These are phyloP conservation scores for Leucosporidium creatinivorum DNA, from an alignment of 768 basidiomycete genomes.

Conservation along the genomic window DNA sequence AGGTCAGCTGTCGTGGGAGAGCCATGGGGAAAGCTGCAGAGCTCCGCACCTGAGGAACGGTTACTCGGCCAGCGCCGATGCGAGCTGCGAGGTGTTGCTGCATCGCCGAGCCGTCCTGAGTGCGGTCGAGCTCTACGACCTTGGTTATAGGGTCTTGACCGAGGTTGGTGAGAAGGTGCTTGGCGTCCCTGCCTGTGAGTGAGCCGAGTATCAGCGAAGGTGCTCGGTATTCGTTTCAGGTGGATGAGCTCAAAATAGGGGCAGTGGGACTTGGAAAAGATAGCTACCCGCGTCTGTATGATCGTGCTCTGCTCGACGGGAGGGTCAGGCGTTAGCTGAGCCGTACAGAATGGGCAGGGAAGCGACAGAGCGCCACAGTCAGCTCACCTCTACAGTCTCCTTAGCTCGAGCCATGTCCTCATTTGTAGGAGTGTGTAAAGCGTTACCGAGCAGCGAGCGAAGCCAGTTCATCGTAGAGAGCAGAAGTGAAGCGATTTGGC, in stretches of 20 bases:
- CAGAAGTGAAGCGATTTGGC: not conserved
- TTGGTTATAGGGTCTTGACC: constrained; percentile 13
- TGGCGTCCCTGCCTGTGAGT: constrained; percentile 11
- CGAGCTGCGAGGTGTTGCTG: constrained; percentile 3
- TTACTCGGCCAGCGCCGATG: constrained; percentile 15
- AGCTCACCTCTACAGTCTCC: too few relatives aligned
- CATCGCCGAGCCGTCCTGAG: not conserved
- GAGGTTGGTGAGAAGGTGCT: constrained; percentile 15
- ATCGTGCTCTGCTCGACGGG: not conserved
- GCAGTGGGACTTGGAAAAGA: constrained; percentile 10
- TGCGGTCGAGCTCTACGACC: not conserved
- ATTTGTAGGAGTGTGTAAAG: not conserved
- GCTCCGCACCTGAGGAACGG: constrained; percentile 31
- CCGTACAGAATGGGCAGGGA: too few relatives aligned
- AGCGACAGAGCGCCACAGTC: too few relatives aligned
- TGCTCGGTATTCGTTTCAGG: too few relatives aligned
- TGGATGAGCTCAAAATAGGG: not conserved
- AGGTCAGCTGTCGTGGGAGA: not conserved
- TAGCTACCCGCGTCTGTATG: constrained; percentile 1
- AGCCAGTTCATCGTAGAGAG: not conserved
- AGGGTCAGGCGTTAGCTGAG: not conserved
- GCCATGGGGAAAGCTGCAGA: too few relatives aligned
- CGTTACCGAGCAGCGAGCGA: not conserved
- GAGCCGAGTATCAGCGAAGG: too few relatives aligned
- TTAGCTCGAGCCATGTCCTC: not conserved